Evolutionary conservation across 179 eudicot genomes (phyloP), one percentile per base, ranked within the genome.

Genomic region (Patellifolia procumbens): DNA sequence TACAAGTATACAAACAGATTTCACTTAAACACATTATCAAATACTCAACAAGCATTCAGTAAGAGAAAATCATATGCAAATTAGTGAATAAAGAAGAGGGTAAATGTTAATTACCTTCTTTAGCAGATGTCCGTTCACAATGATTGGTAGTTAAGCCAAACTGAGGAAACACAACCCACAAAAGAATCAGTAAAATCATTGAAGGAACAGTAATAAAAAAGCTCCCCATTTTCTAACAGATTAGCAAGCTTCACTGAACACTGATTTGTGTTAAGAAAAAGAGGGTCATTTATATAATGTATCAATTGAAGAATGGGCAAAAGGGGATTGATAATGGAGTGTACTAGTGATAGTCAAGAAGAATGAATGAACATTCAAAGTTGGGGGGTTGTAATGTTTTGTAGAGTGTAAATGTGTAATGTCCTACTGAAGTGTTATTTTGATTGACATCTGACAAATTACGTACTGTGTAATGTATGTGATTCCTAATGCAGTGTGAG

Each of bases 11-110:
- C 9, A 34, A 45, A 32, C 22, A 76, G 7, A 24, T 77, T 51
- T 70, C 75, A 78, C 63, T 51, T 22, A 78, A 34, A 62, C 76
- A 72, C 37, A 61, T 37, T 4, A 73, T 55, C 73, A 72, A 78
- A 78, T 73, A 78, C 13, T 39, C 39, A 10, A 20, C 48, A 28
- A 17, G 63, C 75, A 71, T 71, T 24, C 34, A 58, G 12, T 3
- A n/a, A 39, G 24, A 59, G 9, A 35, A 52, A 26, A 26, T 8
- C 34, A 75, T 15, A 2, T 13, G 20, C 48, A 49, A 60, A 1
- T 22, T 24, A 35, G 2, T 2, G 20, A 51, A 62, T 8, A 7
- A 59, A 26, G 20, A 26, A 3, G 32, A 3, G 19, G 58, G 29
- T 20, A 64, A 20, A 12, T 20, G 32, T n/a, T 26, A 35, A 56